Evolutionary conservation across 208 protist species (phyloP), one percentile per base, ranked within the genome.

Genomic region (Porcisia deanei): DNA sequence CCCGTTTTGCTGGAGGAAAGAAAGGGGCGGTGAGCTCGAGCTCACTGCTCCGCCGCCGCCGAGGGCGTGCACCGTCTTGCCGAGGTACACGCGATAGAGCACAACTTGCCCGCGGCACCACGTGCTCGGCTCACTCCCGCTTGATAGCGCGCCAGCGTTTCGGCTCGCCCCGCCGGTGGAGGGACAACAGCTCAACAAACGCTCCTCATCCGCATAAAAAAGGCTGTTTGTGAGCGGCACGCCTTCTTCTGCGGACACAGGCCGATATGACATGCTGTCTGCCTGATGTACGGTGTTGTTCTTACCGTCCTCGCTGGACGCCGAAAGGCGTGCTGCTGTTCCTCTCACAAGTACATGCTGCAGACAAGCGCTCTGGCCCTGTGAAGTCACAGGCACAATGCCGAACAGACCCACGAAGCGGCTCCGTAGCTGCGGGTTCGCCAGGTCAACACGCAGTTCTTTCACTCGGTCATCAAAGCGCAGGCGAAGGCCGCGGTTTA

Each of bases 171-270:
- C 54, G 0, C 20, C 22, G 20, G 63, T 43, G 34, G n/a, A 22
- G 80, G 34, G 64, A 9, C 82, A 69, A 41, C 76, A 71, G 30
- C 69, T 73, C 52, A 79, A 55, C 52, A 97, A 81, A 10, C 93
- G 90, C 53, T 77, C 87, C 75, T 97, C 87, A 60, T 98, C 93
- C 5, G 91, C 90, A 65, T 93, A 83, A 75, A 91, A 95, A 45
- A 97, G 83, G 63, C 89, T 95, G 78, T 98, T 97, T 7, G 91
- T 96, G 5, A 98, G 81, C 0, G 94, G 89, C 6, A 98, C 83
- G 37, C 93, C 93, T 43, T 94, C 84, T n/a, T 75, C 75, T 37
- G 70, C 52, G n/a, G 81, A 65, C 3, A 76, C 52, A 8, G 70
- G 79, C 12, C 65, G 55, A 49, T 75, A 74, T 47, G 58, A 14